Evolutionary conservation across 2,329 filamentous ascomycete species (phyloP).

Genomic region (Xylariaceae sp.): DNA sequence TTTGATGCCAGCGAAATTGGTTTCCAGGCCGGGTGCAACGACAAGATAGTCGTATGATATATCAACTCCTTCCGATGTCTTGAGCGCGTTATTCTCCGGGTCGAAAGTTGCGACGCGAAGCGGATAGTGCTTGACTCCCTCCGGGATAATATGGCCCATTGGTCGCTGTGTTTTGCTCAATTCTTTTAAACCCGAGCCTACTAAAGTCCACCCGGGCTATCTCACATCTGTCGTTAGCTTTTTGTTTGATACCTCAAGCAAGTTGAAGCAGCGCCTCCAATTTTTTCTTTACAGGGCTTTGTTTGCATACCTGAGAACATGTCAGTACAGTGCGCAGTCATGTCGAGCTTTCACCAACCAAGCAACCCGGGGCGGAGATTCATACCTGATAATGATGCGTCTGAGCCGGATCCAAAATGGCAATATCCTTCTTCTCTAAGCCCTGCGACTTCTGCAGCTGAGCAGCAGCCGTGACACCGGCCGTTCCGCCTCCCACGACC

Average conservation of each 20-base stretch:
- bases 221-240: no score
- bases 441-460: slow-evolving; percentile 50
- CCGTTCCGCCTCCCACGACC: slow-evolving; percentile 63
- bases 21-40: slow-evolving; percentile 35
- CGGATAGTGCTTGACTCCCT: slow-evolving; percentile 34
- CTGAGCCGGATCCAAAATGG: slow-evolving; percentile 33
- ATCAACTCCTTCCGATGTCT: slow-evolving; percentile 32
- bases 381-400: slow-evolving; percentile 33
- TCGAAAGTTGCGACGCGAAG: slow-evolving; percentile 32
- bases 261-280: no score
- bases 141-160: slow-evolving; percentile 29
- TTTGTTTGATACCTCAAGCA: no score
- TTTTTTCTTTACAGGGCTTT: no score
- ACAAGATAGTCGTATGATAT: slow-evolving; percentile 36
- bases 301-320: slow-evolving; percentile 6
- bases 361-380: not conserved
- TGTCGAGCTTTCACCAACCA: not conserved
- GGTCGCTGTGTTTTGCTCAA: slow-evolving; percentile 27
- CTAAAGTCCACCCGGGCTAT: slow-evolving; percentile 37
- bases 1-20: slow-evolving; percentile 32
- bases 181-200: slow-evolving; percentile 33
- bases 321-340: not conserved
- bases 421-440: slow-evolving; percentile 32
- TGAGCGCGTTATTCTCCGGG: slow-evolving; percentile 34
- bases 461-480: slow-evolving; percentile 62